These are phyloP conservation scores for Pyrenula aspistea DNA, from an alignment of 495 filamentous ascomycete species.

Conservation along the genomic window DNA sequence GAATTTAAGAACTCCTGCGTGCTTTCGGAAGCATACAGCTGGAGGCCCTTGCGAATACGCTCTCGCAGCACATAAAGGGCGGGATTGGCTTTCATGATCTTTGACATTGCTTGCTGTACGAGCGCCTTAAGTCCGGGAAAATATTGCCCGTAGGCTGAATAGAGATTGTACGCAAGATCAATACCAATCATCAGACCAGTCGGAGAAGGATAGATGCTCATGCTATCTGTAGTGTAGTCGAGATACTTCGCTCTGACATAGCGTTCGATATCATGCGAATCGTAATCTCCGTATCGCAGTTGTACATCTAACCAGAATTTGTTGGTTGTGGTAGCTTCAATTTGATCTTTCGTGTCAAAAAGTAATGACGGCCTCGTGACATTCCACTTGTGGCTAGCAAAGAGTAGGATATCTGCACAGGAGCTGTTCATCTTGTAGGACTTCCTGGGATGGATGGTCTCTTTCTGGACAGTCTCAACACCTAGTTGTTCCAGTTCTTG, in stretches of 20 bases:
- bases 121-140: constrained; percentile 97
- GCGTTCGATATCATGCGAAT: constrained; percentile 96
- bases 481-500: constrained; percentile 93
- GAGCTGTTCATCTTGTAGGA: constrained; percentile 99
- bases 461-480: constrained; percentile 98
- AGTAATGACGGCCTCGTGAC: constrained; percentile 86
- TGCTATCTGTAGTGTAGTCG: constrained; percentile 97
- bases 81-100: constrained; percentile 99
- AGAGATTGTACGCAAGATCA: constrained; percentile 95
- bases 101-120: constrained; percentile 95
- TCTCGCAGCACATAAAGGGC: constrained; percentile 93
- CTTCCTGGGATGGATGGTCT: constrained; percentile 98
- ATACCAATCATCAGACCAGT: constrained; percentile 98
- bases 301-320: constrained; percentile 99
- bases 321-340: constrained; percentile 90
- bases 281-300: constrained; percentile 95
- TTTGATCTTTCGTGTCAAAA: constrained; percentile 93
- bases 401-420: constrained; percentile 94
- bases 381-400: constrained; percentile 98
- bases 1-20: constrained; percentile 99
- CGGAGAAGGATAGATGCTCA: constrained; percentile 97
- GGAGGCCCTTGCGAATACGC: constrained; percentile 96
- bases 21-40: constrained; percentile 96
- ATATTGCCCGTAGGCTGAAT: constrained; percentile 96
- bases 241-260: constrained; percentile 98